Evolutionary conservation across 2,329 filamentous ascomycete genomes (phyloP).

Genomic region (Elsinoe arachidis): DNA sequence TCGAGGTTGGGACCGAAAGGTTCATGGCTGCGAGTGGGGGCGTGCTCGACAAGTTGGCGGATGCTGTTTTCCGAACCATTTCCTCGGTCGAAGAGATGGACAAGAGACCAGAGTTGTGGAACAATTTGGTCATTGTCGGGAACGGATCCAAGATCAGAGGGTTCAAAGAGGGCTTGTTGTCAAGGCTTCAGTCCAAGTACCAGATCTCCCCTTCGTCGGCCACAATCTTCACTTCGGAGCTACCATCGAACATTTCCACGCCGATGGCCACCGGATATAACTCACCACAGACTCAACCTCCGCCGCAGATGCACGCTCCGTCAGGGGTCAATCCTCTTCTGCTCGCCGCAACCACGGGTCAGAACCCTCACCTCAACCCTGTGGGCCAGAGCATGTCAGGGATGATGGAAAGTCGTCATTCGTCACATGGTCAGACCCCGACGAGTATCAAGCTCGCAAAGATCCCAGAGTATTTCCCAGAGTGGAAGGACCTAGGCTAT

Average conservation of each 20-base stretch:
- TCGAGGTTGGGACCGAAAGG: conserved; percentile 70
- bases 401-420: conserved; percentile 45
- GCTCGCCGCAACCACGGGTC: conserved; percentile 77
- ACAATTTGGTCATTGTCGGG: conserved; percentile 82
- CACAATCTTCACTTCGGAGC: conserved; percentile 94
- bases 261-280: conserved; percentile 84
- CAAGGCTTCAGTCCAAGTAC: conserved; percentile 71
- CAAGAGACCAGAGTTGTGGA: conserved; percentile 82
- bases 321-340: conserved; percentile 73
- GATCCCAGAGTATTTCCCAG: conserved; percentile 75
- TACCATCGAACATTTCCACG: conserved; percentile 87
- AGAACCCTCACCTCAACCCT: conserved; percentile 43
- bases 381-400: conserved; percentile 24
- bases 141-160: conserved; percentile 68
- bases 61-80: conserved; percentile 73
- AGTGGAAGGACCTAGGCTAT: conserved; percentile 69
- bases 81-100: conserved; percentile 75
- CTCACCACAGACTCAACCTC: conserved; percentile 61
- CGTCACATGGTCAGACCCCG: conserved; percentile 64
- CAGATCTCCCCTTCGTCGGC: conserved; percentile 85
- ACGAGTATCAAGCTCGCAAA: conserved; percentile 72
- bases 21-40: conserved; percentile 56
- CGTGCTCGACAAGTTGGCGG: conserved; percentile 75
- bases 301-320: conserved; percentile 31
- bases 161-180: conserved; percentile 80